These are phyloP conservation scores for Beauveria rudraprayagi DNA, from an alignment of 2,329 filamentous ascomycete species.

Conservation along the genomic window DNA sequence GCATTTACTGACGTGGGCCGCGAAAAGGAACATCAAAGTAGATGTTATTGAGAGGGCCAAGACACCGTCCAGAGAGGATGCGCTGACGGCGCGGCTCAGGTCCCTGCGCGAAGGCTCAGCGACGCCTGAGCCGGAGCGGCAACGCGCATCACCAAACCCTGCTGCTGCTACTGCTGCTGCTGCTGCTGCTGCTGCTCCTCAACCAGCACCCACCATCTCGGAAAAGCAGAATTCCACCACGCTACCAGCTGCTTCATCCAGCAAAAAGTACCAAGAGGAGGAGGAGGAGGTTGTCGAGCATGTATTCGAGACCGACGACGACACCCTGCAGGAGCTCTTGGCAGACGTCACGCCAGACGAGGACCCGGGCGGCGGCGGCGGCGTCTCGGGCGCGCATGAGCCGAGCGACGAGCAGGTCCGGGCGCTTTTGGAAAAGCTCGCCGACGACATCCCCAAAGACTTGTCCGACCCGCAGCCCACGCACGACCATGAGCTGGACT, in stretches of 20 bases:
- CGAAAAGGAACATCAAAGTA: constrained; percentile 20
- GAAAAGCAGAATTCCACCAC: neutral
- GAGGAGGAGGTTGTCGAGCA: constrained; percentile 26
- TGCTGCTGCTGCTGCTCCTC: neutral
- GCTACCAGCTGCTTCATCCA: too few species aligned
- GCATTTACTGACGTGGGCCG: neutral
- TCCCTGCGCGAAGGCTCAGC: constrained; percentile 37
- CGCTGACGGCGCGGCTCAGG: constrained; percentile 43
- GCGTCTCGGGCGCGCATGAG: constrained; percentile 10
- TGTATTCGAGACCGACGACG: constrained; percentile 41
- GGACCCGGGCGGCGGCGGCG: constrained; percentile 11
- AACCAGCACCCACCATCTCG: neutral
- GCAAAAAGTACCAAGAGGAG: constrained; percentile 15
- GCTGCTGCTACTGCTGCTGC: neutral
- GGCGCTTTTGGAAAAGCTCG: constrained; percentile 30
- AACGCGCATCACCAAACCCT: constrained; percentile 13
- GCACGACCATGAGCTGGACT: constrained; percentile 10
- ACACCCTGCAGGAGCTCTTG: constrained; percentile 44
- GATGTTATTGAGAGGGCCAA: constrained; percentile 35
- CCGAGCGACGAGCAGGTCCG: constrained; percentile 26
- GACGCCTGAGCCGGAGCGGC: neutral
- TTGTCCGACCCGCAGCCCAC: neutral
- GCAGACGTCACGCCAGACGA: constrained; percentile 32
- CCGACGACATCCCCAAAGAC: constrained; percentile 25
- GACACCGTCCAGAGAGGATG: constrained; percentile 40